A percentile compares a stretch with the other conserved stretches of the same genome.
phyloP scores from a whole-genome alignment of 2,329 filamentous ascomycete species.

The Coleophoma eucalyptorum region DNA sequence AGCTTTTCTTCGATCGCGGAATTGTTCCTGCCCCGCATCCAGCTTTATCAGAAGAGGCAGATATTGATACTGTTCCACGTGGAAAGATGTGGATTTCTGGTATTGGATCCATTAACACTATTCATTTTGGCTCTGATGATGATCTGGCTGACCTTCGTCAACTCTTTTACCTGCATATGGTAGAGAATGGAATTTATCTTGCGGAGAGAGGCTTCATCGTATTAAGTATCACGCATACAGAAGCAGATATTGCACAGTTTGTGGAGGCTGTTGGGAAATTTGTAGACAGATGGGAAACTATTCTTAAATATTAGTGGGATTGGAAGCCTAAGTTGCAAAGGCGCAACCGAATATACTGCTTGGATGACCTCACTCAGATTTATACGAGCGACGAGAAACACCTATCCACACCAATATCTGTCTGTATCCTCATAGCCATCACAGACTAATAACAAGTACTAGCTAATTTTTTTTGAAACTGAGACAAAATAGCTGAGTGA shows the following conservation, averaged over 20 bases:
- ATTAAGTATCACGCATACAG: conserved; percentile 7
- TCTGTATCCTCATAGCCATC: too few relatives aligned
- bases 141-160: conserved; percentile 8
- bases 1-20: conserved; percentile 6
- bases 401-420: too few relatives aligned
- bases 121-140: conserved; percentile 11
- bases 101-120: conserved; percentile 8
- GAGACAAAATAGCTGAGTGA: too few relatives aligned
- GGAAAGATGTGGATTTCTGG: conserved; percentile 9
- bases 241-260: conserved; percentile 7
- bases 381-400: too few relatives aligned
- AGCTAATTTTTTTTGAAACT: too few relatives aligned
- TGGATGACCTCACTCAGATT: too few relatives aligned
- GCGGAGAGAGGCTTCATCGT: conserved; percentile 10
- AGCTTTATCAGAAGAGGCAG: conserved; percentile 7
- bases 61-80: conserved; percentile 1
- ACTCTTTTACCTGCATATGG: conserved; percentile 15
- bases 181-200: conserved; percentile 11
- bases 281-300: conserved; percentile 2
- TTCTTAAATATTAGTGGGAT: too few relatives aligned
- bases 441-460: too few relatives aligned
- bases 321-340: too few relatives aligned
- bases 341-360: too few relatives aligned
- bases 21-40: too few relatives aligned
- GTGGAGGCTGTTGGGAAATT: conserved; percentile 6